A percentile compares a stretch with the other conserved stretches of the same genome.
Conservation (phyloP, 768 basidiomycete genomes). For the Amyloporia xantha region DNA sequence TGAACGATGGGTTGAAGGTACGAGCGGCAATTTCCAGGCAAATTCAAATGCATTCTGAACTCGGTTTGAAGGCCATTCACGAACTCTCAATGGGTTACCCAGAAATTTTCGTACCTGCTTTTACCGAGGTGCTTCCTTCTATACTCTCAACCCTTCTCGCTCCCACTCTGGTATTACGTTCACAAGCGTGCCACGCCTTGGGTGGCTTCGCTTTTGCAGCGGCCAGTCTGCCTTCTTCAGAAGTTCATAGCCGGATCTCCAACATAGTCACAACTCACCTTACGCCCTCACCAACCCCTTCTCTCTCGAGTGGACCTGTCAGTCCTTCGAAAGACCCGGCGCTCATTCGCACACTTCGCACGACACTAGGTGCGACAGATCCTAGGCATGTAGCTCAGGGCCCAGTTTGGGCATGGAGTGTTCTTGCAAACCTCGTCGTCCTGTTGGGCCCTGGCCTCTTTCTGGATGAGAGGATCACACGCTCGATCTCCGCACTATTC, state of each 20-base stretch:
- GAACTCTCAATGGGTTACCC: constrained; percentile 63
- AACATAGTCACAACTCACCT: constrained; percentile 42
- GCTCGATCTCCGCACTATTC: constrained; percentile 44
- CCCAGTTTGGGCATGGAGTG: constrained; percentile 70
- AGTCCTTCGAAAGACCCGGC: constrained; percentile 33
- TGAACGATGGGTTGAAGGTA: constrained; percentile 73
- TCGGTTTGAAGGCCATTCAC: constrained; percentile 53
- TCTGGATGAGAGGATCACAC: constrained; percentile 36
- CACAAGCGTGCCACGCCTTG: constrained; percentile 70
- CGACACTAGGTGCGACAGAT: constrained; percentile 48
- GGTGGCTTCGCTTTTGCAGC: constrained; percentile 59
- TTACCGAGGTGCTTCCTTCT: constrained; percentile 52
- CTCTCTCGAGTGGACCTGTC: constrained; percentile 32
- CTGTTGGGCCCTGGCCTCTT: constrained; percentile 54
- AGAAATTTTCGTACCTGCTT: constrained; percentile 60
- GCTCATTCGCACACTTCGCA: constrained; percentile 62
- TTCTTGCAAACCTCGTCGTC: constrained; percentile 58
- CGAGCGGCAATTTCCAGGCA: constrained; percentile 11
- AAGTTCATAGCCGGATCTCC: constrained; percentile 48
- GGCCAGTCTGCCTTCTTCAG: constrained; percentile 39
- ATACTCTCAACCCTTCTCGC: constrained; percentile 59
- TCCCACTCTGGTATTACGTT: constrained; percentile 55
- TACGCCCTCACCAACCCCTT: constrained; percentile 26
- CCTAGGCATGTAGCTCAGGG: constrained; percentile 63
- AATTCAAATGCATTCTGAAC: constrained; percentile 7